These are phyloP conservation scores for Neurospora hispaniola DNA, from an alignment of 495 filamentous ascomycete genomes.

Conservation along the genomic window DNA sequence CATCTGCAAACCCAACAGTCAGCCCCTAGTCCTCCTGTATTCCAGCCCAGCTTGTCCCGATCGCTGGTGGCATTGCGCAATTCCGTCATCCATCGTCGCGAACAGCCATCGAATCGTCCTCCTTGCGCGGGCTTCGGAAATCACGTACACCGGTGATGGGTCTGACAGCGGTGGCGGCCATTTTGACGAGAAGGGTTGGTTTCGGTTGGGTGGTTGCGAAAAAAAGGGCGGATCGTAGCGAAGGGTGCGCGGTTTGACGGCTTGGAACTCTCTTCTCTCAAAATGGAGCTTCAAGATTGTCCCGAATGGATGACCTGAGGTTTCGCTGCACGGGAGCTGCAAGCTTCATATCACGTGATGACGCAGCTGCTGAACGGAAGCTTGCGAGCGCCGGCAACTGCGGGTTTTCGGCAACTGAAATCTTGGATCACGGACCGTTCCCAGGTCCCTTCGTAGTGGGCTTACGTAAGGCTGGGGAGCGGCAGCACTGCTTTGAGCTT, in stretches of 20 bases:
- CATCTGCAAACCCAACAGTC: conserved; percentile 25
- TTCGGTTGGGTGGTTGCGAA: conserved; percentile 9
- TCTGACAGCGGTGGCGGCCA: conserved; percentile 23
- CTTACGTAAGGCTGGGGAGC: neutral
- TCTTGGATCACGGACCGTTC: neutral
- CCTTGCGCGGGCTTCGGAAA: neutral
- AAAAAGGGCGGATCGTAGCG: conserved; percentile 7
- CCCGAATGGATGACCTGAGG: conserved; percentile 18
- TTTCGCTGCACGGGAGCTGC: conserved; percentile 8
- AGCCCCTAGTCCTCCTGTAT: conserved; percentile 5
- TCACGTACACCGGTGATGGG: conserved; percentile 21
- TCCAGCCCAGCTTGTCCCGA: neutral
- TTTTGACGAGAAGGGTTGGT: conserved; percentile 18
- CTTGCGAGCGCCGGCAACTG: neutral
- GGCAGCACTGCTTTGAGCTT: neutral
- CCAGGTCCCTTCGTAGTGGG: neutral
- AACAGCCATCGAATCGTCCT: neutral
- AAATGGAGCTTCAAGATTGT: conserved; percentile 13
- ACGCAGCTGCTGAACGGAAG: neutral
- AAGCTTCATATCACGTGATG: neutral
- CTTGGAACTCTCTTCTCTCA: conserved; percentile 3
- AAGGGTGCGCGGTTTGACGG: conserved; percentile 19
- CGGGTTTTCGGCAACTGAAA: neutral
- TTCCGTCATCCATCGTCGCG: neutral
- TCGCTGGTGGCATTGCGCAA: neutral